Percentiles rank a stretch among this genome's conserved stretches.
phyloP scores from a whole-genome alignment of 768 basidiomycete genomes.

The Pleurotus djamor region DNA sequence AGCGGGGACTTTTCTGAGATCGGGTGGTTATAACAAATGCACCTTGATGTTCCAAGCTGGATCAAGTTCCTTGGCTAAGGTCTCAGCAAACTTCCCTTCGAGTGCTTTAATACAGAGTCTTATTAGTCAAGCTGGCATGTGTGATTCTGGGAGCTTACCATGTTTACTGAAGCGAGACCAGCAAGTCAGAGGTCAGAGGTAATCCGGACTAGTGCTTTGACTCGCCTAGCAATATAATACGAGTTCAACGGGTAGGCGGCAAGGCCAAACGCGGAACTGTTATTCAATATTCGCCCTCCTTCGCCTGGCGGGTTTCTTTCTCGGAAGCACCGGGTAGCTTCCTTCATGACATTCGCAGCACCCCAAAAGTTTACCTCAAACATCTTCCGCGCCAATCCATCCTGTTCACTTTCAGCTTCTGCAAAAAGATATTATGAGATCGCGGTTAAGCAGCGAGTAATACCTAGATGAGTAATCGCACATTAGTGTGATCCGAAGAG shows the following conservation, averaged over 20 bases:
- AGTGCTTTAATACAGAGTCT: conserved; percentile 10
- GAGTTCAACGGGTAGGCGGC: not conserved
- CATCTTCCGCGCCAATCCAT: conserved; percentile 25
- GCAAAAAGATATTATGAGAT: conserved; percentile 8
- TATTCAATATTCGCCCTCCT: conserved; percentile 28
- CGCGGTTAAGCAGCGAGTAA: too few relatives aligned
- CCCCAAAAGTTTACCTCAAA: conserved; percentile 41
- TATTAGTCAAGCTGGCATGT: not conserved
- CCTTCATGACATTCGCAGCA: conserved; percentile 24
- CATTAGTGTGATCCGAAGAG: too few relatives aligned
- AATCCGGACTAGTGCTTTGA: not conserved
- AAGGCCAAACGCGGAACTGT: conserved; percentile 17
- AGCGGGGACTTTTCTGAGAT: not conserved
- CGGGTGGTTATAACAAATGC: not conserved
- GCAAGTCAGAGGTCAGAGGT: not conserved
- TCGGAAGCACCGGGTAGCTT: conserved; percentile 30
- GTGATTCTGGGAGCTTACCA: not conserved
- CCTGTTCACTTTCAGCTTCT: conserved; percentile 34
- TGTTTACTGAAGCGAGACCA: not conserved
- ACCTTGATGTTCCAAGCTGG: conserved; percentile 36
- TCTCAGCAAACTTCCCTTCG: conserved; percentile 29
- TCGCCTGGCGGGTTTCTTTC: conserved; percentile 26
- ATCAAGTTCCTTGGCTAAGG: conserved; percentile 30
- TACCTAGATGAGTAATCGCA: too few relatives aligned
- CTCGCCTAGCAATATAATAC: not conserved